Base-by-base conservation (phyloP, 768 basidiomycete species). In the Phanerochaete carnosa region DNA sequence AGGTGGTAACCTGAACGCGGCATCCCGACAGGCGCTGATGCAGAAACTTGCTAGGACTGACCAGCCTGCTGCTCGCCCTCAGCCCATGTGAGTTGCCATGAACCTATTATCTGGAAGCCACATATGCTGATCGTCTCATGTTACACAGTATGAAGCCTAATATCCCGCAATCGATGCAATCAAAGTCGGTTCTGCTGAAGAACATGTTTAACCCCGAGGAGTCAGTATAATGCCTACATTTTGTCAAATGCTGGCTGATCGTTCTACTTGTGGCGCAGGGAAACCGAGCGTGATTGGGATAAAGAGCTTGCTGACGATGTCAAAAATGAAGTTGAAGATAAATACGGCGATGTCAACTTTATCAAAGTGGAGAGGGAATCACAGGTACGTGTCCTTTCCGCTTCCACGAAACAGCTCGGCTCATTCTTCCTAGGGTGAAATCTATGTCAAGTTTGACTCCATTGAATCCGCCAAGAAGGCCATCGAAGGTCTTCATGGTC, bases 201-300 rank as follows among this genome's bases (percentile, higher is more conserved):
- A 95, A 99, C 69, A 96, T 98, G 92, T 99, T 99, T 72, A 81
- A 92, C 70, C 93, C 96, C n/a, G 95, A 93, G 75, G 92, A 97
- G 94, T 96, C 69, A 55, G 91, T 59, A n/a, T 32, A 22, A 32
- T 9, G 3, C 0, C 33, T 59, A 29, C 51, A 52, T 2, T 13
- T 22, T 55, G 57, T 23, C 25, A 64, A 2, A 29, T 16, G 45
- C 29, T 23, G 46, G 54, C 58, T 63, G 33, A 67, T 61, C 6
- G 11, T 55, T 35, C 25, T 62, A 1, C 15, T 3, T 30, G 15
- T 22, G 23, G 59, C 62, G 16, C 68, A 96, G 94, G 73, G 97
- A 98, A 80, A 95, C 93, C 15, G 97, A 95, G 64, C 85, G 83
- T 47, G 92, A 98, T 69, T 99, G 97, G 97, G 94, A 98, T 70